These are phyloP conservation scores for Tylopilus vinaceipallidus DNA, from an alignment of 768 basidiomycete species.

Conservation along the genomic window DNA sequence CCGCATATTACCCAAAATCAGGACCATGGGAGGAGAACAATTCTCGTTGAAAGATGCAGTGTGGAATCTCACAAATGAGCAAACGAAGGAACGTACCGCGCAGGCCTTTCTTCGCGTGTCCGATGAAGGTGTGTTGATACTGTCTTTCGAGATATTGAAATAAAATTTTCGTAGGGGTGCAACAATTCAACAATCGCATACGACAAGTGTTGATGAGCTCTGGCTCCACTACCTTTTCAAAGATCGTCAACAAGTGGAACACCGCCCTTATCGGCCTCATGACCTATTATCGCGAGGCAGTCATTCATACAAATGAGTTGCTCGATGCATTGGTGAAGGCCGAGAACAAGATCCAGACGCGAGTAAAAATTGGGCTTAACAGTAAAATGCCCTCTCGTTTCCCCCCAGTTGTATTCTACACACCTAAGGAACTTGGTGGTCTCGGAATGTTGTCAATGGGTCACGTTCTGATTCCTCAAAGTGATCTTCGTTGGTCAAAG, in stretches of 20 bases:
- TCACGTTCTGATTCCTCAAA: conserved; percentile 97
- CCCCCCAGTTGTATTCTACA: conserved; percentile 95
- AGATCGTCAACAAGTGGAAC: conserved; percentile 99
- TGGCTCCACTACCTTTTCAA: conserved; percentile 97
- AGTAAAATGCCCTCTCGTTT: conserved; percentile 99
- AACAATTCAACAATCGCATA: conserved; percentile 97
- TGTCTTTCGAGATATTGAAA: background rate
- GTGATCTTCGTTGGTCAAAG: conserved; percentile 96
- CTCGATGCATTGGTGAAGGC: conserved; percentile 96
- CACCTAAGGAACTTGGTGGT: conserved; percentile 97
- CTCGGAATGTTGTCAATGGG: conserved; percentile 99
- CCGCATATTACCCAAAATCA: conserved; percentile 93
- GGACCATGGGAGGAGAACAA: conserved; percentile 94
- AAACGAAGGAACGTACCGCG: conserved; percentile 95
- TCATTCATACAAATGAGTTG: conserved; percentile 95
- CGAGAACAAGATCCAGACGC: conserved; percentile 99
- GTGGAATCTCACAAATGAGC: conserved; percentile 96
- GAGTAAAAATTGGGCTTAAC: conserved; percentile 99
- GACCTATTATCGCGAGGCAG: conserved; percentile 98
- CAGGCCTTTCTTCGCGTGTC: conserved; percentile 98
- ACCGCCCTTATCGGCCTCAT: conserved; percentile 93
- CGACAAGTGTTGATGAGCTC: conserved; percentile 98
- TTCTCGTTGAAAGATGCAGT: conserved; percentile 96
- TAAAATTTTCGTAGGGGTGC: conserved; percentile 61
- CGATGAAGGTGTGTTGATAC: conserved; percentile 81